Evolutionary conservation across 176 grass and related monocot species (phyloP).

Genomic region (Oryza meridionalis): DNA sequence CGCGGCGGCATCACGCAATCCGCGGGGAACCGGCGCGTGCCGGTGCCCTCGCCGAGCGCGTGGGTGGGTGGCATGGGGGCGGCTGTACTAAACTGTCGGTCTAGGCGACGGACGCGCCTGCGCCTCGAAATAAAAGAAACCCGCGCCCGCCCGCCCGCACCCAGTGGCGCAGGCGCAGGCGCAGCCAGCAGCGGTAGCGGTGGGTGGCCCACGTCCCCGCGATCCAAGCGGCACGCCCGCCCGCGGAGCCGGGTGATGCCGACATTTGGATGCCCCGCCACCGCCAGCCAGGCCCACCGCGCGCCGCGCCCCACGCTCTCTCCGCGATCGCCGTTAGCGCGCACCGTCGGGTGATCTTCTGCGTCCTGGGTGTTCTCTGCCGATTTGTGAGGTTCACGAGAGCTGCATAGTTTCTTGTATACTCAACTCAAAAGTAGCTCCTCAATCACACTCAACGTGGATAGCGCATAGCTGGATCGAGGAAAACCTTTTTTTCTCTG

Average conservation of each 20-base stretch:
- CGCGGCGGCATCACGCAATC: slow-evolving; percentile 55
- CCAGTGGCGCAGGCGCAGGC: not conserved
- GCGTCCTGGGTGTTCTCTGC: not conserved
- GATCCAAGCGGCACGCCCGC: slow-evolving; percentile 51
- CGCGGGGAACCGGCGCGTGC: slow-evolving; percentile 55
- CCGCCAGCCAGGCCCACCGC: not conserved
- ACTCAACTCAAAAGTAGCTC: slow-evolving; percentile 6
- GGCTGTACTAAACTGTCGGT: slow-evolving; percentile 45
- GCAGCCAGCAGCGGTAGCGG: not conserved
- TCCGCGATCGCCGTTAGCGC: slow-evolving; percentile 16
- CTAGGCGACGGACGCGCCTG: slow-evolving; percentile 13
- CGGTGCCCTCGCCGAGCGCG: not conserved
- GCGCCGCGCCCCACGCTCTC: slow-evolving; percentile 18
- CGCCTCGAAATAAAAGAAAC: slow-evolving; percentile 36
- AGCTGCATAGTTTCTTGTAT: not conserved
- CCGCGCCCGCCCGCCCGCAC: not conserved
- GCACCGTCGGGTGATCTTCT: not conserved
- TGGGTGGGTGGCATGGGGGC: slow-evolving; percentile 12
- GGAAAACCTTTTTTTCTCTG: not conserved
- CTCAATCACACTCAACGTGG: slow-evolving; percentile 30
- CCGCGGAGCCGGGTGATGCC: slow-evolving; percentile 38
- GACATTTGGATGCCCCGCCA: slow-evolving; percentile 28
- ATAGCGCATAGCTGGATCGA: slow-evolving; percentile 18
- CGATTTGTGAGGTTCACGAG: slow-evolving; percentile 14
- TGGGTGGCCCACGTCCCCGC: slow-evolving; percentile 35